These are phyloP conservation scores for Fusarium oxysporum DNA, from an alignment of 2,329 filamentous ascomycete genomes.

Conservation along the genomic window DNA sequence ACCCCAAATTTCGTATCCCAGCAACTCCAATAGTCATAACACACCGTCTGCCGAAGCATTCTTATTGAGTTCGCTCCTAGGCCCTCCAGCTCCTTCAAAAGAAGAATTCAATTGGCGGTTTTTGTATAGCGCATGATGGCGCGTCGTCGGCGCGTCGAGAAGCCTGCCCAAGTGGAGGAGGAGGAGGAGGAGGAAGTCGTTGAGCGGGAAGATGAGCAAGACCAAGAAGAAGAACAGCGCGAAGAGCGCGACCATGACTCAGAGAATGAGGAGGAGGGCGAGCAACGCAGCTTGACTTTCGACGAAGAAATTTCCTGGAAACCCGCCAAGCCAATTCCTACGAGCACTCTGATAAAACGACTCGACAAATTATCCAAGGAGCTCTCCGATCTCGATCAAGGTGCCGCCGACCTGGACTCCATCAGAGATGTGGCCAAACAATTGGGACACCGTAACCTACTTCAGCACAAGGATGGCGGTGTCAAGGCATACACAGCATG, in stretches of 20 bases:
- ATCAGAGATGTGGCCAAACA: slow-evolving; percentile 86
- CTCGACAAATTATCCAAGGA: slow-evolving; percentile 86
- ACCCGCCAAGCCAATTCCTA: slow-evolving; percentile 88
- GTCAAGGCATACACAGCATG: slow-evolving; percentile 90
- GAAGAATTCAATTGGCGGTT: neutral
- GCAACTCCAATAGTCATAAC: slow-evolving; percentile 29
- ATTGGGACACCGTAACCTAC: slow-evolving; percentile 81
- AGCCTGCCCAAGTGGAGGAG: slow-evolving; percentile 47
- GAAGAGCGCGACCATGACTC: slow-evolving; percentile 30
- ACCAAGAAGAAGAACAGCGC: slow-evolving; percentile 27
- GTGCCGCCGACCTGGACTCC: slow-evolving; percentile 85
- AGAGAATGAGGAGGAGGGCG: slow-evolving; percentile 43
- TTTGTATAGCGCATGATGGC: slow-evolving; percentile 48
- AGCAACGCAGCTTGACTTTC: slow-evolving; percentile 72
- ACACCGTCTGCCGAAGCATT: neutral
- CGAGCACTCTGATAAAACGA: slow-evolving; percentile 82
- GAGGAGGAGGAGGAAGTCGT: slow-evolving; percentile 45
- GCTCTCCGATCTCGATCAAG: slow-evolving; percentile 87
- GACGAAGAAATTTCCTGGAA: slow-evolving; percentile 90
- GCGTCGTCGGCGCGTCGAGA: slow-evolving; percentile 52
- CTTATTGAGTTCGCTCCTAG: neutral
- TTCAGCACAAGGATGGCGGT: slow-evolving; percentile 92
- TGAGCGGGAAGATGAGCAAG: slow-evolving; percentile 43
- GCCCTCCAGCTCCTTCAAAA: neutral
- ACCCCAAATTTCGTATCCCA: slow-evolving; percentile 31